These are phyloP conservation scores for Neonectria sp. DNA, from an alignment of 2,329 filamentous ascomycete genomes.

Conservation along the genomic window DNA sequence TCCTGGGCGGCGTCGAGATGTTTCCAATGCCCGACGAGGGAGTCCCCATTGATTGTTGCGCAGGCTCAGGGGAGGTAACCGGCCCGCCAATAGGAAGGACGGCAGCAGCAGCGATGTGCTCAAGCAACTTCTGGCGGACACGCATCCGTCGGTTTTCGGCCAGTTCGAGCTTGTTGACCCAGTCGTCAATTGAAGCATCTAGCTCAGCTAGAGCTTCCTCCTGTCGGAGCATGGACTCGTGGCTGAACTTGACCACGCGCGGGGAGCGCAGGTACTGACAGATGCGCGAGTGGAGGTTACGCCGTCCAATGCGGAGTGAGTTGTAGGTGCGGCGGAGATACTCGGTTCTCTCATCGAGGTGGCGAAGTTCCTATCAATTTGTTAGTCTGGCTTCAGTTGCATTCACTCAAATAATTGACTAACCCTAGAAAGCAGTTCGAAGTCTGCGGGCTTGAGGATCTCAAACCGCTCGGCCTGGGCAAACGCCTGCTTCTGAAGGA, in stretches of 20 bases:
- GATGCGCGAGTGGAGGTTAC: slow-evolving; percentile 83
- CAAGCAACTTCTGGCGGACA: slow-evolving; percentile 84
- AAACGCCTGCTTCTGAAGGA: slow-evolving; percentile 72
- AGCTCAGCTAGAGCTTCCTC: slow-evolving; percentile 85
- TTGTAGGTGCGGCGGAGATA: slow-evolving; percentile 84
- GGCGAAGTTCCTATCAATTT: slow-evolving; percentile 74
- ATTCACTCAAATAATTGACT: slow-evolving; percentile 34
- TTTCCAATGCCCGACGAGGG: slow-evolving; percentile 57
- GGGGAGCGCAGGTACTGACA: slow-evolving; percentile 83
- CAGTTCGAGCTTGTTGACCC: slow-evolving; percentile 84
- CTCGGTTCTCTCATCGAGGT: slow-evolving; percentile 83
- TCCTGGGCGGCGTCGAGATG: slow-evolving; percentile 71
- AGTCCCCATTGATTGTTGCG: slow-evolving; percentile 58
- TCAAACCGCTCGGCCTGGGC: slow-evolving; percentile 76
- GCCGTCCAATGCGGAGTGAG: slow-evolving; percentile 80
- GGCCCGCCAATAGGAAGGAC: slow-evolving; percentile 59
- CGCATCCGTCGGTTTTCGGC: slow-evolving; percentile 83
- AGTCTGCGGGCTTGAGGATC: slow-evolving; percentile 73
- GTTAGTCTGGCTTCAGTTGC: slow-evolving; percentile 16
- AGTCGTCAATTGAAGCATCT: slow-evolving; percentile 84
- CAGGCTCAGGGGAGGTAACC: slow-evolving; percentile 55
- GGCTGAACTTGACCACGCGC: slow-evolving; percentile 78
- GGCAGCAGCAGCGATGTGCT: slow-evolving; percentile 83
- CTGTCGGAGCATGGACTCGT: slow-evolving; percentile 83
- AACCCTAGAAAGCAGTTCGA: slow-evolving; percentile 76